phyloP scores from a whole-genome alignment of 2,329 filamentous ascomycete genomes.

The Mycosphaerella arachidis region DNA sequence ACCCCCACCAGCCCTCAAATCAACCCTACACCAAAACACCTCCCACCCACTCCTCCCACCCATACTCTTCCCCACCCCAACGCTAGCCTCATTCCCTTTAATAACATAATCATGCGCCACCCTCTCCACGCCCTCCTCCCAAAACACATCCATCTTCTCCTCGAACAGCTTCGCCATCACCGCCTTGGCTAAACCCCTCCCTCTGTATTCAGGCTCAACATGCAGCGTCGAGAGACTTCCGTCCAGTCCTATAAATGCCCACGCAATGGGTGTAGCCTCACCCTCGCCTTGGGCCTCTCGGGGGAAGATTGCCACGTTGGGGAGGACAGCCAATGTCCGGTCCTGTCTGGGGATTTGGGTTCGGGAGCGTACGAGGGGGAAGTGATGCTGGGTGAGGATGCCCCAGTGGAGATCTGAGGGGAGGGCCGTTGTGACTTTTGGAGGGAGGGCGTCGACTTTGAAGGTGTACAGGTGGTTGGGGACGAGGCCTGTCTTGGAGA shows the following conservation, averaged over 20 bases:
- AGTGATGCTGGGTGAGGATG: constrained; percentile 48
- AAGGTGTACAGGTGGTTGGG: constrained; percentile 29
- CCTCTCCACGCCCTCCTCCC: constrained; percentile 39
- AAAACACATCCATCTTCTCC: constrained; percentile 43
- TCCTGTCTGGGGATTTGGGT: constrained; percentile 56
- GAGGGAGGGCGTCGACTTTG: constrained; percentile 6
- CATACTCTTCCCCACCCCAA: constrained; percentile 58
- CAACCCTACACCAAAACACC: constrained; percentile 50
- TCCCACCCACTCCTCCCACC: constrained; percentile 55
- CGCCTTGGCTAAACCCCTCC: constrained; percentile 59
- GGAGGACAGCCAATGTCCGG: constrained; percentile 40
- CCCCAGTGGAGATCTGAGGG: constrained; percentile 55
- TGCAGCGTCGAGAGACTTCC: constrained; percentile 59
- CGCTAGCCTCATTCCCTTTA: constrained; percentile 56
- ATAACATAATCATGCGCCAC: constrained; percentile 63
- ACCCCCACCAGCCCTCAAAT: no score
- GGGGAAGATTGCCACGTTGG: constrained; percentile 34
- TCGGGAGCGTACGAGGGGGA: constrained; percentile 51
- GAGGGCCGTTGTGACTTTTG: constrained; percentile 25
- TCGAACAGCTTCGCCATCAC: constrained; percentile 56
- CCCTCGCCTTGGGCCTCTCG: not conserved
- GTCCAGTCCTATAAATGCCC: constrained; percentile 61
- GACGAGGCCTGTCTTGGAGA: constrained; percentile 14
- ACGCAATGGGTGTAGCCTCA: constrained; percentile 55
- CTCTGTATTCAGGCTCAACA: constrained; percentile 56